Evolutionary conservation across 2,329 filamentous ascomycete genomes (phyloP), one percentile per base, ranked within the genome.

Genomic region (Penicillium sp.): DNA sequence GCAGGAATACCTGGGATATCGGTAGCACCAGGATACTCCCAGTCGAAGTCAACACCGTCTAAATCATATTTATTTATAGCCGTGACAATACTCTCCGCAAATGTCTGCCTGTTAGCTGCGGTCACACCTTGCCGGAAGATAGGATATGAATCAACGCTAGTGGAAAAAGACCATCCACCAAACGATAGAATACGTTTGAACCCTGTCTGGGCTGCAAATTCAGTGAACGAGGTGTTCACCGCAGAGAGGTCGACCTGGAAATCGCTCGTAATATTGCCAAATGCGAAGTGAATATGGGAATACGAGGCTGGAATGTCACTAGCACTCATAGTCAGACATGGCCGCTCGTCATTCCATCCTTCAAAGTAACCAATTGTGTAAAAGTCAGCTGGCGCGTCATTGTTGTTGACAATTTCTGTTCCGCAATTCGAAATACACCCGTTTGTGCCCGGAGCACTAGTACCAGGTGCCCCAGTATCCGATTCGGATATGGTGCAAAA

Each of bases 111-210:
- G 58, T 81, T 80, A 1, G 57, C 68, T 1, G 65, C 61, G 58
- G 55, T 66, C 5, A 74, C 66, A 16, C 58, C 72, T 8, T 73
- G 57, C 1, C 75, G 66, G 56, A 79, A 72, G 43, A 77, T 72
- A n/a, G 54, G 33, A 55, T 70, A 77, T 0, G 73, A 76, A 5
- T 57, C 64, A 0, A 69, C 65, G 1, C 67, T 63, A 0, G 77
- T 78, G 1, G 70, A 76, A 57, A 75, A 74, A 24, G 63, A 65
- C 78, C 77, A 79, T 23, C 77, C 77, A 26, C 77, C 77, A 60
- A 80, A 72, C 0, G 74, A 72, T 8, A 79, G 26, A 38, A 80
- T 73, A n/a, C 61, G 63, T 58, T 78, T 75, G 43, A 68, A n/a
- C 9, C 62, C 63, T 0, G 26, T 58, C 12, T 72, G 40, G 0